Evolutionary conservation across 1,139 yeast genomes (phyloP).

Genomic region (Pichia sp.): DNA sequence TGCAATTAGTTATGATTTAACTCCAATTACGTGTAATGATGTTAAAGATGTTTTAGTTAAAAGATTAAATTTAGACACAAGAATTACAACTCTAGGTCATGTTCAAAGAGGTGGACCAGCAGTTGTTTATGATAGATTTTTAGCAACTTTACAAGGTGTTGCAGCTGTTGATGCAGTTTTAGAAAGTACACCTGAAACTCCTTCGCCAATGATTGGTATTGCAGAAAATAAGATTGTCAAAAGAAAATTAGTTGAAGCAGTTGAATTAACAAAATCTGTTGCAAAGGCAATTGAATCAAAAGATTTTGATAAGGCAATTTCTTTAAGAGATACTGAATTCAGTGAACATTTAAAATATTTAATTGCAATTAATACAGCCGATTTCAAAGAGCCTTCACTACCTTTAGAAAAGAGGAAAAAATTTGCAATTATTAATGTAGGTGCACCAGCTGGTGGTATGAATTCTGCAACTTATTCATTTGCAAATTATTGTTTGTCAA

Average conservation of each 20-base stretch:
- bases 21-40: constrained; percentile 58
- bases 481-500: constrained; percentile 66
- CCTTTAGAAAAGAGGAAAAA: constrained; percentile 53
- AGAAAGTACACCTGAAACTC: constrained; percentile 62
- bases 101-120: constrained; percentile 88
- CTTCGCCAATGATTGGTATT: constrained; percentile 72
- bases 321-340: constrained; percentile 64
- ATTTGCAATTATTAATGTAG: constrained; percentile 69
- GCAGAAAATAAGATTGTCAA: constrained; percentile 66
- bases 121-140: constrained; percentile 67
- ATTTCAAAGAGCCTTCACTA: constrained; percentile 46
- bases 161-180: constrained; percentile 76
- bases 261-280: constrained; percentile 59
- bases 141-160: constrained; percentile 79
- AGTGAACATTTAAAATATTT: constrained; percentile 60
- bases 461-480: constrained; percentile 73
- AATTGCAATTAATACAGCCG: constrained; percentile 57
- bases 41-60: constrained; percentile 67
- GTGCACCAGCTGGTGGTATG: constrained; percentile 82
- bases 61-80: constrained; percentile 62
- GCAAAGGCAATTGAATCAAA: constrained; percentile 41
- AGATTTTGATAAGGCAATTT: constrained; percentile 27
- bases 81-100: constrained; percentile 75
- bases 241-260: constrained; percentile 69
- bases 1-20: constrained; percentile 61